Conservation (phyloP, 257 asterid genomes). For the Lithospermum erythrorhizon region DNA sequence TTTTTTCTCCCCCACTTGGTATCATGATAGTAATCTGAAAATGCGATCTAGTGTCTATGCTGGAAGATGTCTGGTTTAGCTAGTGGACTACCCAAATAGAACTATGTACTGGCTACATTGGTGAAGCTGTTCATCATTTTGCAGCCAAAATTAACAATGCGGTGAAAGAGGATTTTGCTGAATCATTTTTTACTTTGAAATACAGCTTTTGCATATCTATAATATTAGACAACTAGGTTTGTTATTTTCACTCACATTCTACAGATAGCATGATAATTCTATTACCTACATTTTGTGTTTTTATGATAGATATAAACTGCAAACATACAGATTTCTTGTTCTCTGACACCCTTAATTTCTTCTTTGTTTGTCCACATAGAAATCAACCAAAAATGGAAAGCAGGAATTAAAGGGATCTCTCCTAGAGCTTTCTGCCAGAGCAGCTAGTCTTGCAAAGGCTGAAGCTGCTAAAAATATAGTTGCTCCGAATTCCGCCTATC, state of each 20-base stretch:
- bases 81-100: no score
- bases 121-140: no score
- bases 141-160: no score
- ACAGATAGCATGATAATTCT: no score
- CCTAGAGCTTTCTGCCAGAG: constrained; percentile 87
- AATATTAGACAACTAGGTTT: no score
- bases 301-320: not conserved
- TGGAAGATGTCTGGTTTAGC: not conserved
- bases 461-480: constrained; percentile 81
- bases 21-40: not conserved
- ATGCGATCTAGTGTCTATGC: not conserved
- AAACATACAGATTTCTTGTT: not conserved
- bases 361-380: constrained; percentile 27
- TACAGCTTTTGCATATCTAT: no score
- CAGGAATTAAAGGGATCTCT: constrained; percentile 54
- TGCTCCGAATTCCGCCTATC: constrained; percentile 82
- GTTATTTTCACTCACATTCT: no score
- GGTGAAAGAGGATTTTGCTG: no score
- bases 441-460: constrained; percentile 64
- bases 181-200: no score
- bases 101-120: not conserved
- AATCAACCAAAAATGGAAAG: constrained; percentile 26
- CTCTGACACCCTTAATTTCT: not conserved
- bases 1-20: not conserved
- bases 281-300: no score